Conservation (phyloP, 179 eudicot species). For the Monotropa hypopitys region DNA sequence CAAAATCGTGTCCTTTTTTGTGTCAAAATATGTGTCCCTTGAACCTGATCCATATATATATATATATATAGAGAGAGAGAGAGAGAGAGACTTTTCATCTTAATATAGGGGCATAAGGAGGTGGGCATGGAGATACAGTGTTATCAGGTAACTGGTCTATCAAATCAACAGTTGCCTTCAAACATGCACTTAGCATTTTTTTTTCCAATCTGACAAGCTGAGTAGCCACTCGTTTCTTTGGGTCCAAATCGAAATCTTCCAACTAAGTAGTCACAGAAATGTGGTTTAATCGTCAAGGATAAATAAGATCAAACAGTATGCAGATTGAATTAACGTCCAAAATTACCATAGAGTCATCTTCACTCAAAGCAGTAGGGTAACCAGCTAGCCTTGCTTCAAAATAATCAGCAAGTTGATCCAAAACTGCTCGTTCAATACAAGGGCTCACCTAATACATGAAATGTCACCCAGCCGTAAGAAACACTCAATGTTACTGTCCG, state of each 20-base stretch:
- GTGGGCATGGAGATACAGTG: constrained; percentile 87
- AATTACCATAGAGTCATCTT: constrained; percentile 73
- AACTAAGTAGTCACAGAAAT: constrained; percentile 29
- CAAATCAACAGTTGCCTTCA: constrained; percentile 55
- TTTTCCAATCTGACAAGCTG: constrained; percentile 87
- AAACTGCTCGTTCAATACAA: constrained; percentile 81
- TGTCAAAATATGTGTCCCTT: too few relatives aligned
- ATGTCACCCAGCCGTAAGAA: background rate
- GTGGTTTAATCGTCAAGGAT: background rate
- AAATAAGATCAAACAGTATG: background rate
- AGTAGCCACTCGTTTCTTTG: constrained; percentile 86
- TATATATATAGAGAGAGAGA: background rate
- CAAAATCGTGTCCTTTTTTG: too few relatives aligned
- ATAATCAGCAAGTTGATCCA: constrained; percentile 78
- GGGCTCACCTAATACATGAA: constrained; percentile 57
- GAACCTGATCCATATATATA: too few relatives aligned
- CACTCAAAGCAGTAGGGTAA: constrained; percentile 62
- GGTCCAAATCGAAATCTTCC: constrained; percentile 54
- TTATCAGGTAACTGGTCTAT: constrained; percentile 68
- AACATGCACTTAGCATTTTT: constrained; percentile 71
- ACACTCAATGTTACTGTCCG: background rate
- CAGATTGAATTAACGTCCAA: constrained; percentile 4
- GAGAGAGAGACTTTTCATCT: constrained; percentile 36
- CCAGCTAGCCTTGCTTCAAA: constrained; percentile 54
- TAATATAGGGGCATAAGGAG: constrained; percentile 72